Evolutionary conservation across 2,329 filamentous ascomycete genomes (phyloP), one percentile per base, ranked within the genome.

Genomic region (Aureobasidium sp.): DNA sequence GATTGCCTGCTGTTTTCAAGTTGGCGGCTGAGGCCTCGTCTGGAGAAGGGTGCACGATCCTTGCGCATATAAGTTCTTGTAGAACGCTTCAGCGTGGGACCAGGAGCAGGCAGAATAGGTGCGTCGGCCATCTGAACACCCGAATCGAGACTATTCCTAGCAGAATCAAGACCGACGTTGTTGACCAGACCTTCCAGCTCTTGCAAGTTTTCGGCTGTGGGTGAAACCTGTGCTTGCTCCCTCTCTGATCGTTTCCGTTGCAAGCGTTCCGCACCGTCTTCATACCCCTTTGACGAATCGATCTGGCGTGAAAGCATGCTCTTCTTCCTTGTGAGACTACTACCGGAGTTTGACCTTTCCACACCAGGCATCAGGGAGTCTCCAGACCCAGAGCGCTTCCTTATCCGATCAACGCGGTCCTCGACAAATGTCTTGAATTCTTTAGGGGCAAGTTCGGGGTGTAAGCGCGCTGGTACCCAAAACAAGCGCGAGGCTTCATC

Each of bases 371-470:
- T 84, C 50, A 91, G 76, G 41, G 80, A 65, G 81, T 87, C 67
- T 87, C 73, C 68, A 50, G 75, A 91, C 29, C 88, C 87, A 1
- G 92, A 96, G 68, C 90, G 85, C 66, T 92, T 83, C 72, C 91
- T 87, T 68, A 97, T 96, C 39, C 90, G 88, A 67, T 96, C 89
- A 13, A 97, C 90, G 70, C 92, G 87, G 65, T 92, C 95, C 70
- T 99, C 93, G 2, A 99, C 83, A 67, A 97, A 99, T 1, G 88
- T 93, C 75, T 96, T 97, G 80, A 97, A 99, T 68, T 97, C 94
- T 70, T 89, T 91, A 1, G 94, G 94, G 3, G 94, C 94, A 53
- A 99, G 80, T 74, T 99, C 94, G 0, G 94, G 94, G 69, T 99
- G 94, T 32, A 99, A 83, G 63, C 91, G 86, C 29, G 94, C 94